Evolutionary conservation across 2,329 filamentous ascomycete species (phyloP), one percentile per base, ranked within the genome.

Genomic region (Metarhizium rileyi): DNA sequence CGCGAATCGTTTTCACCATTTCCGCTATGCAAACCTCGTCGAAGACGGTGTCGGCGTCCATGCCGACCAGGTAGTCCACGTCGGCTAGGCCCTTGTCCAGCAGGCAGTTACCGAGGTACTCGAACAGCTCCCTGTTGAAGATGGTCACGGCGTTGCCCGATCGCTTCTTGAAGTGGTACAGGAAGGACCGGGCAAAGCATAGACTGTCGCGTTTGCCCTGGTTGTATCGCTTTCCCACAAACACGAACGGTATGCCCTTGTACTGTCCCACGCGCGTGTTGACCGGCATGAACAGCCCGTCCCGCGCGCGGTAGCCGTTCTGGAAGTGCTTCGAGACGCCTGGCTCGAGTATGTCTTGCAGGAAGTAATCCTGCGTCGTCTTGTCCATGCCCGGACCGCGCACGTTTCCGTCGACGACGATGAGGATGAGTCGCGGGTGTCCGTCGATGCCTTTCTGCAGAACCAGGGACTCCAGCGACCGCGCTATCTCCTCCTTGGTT

Each of bases 191-290:
- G 2, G 66, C 69, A n/a, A 75, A 67, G 54, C 73, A 74, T 40
- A 76, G 58, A 44, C 71, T 72, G 56, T 76, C 73, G 2, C 71
- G 65, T 58, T 75, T 76, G 33, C 72, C 72, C 53, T 73, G 70
- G 57, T 74, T 75, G 57, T 73, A 68, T 14, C 68, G 63, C 56
- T 76, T 76, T 44, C 73, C 69, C 35, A 76, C 69, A 50, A 73
- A 70, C 27, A 74, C 61, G 50, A 70, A 75, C 0, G 72, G 72
- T 0, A 74, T 54, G 1, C 68, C 71, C 54, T 68, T 70, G 60
- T 74, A 75, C 30, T 57, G 62, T 0, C 73, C 73, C 0, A 63
- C 68, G 22, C 70, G 66, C 5, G 71, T 63, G 49, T 67, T 68
- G 46, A 73, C 65, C 5, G 71, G 70, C 71, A 74, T 74, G 36